phyloP scores from a whole-genome alignment of 2,329 filamentous ascomycete genomes.

The Lachnellula hyalina region DNA sequence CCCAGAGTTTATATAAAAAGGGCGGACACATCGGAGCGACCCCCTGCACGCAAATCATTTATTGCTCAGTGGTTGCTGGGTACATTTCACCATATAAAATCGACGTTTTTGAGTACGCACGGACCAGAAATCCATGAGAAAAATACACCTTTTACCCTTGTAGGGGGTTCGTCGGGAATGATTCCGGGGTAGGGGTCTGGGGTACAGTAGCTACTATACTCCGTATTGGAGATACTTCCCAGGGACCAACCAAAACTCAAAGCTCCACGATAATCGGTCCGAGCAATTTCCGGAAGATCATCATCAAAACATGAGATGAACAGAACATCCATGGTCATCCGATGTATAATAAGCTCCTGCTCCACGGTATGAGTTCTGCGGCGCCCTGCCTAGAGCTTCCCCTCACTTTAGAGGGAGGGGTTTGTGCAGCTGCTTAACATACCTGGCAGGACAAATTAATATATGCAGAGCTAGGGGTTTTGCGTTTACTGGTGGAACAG shows the following conservation, averaged over 20 bases:
- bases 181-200: not conserved
- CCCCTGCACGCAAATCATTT: too few species aligned
- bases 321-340: not conserved
- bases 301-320: not conserved
- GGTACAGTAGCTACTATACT: not conserved
- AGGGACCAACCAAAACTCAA: not conserved
- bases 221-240: too few species aligned
- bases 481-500: not conserved
- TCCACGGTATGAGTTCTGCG: not conserved
- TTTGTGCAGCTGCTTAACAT: not conserved
- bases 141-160: too few species aligned
- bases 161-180: not conserved
- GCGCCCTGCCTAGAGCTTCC: not conserved
- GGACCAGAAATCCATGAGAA: too few species aligned
- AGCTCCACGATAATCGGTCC: not conserved
- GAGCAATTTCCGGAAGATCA: not conserved
- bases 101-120: too few species aligned
- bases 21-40: too few species aligned
- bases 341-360: not conserved
- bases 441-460: not conserved
- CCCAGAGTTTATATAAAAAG: slow-evolving; percentile 3
- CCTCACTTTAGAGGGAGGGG: not conserved
- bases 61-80: too few species aligned
- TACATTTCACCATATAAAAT: too few species aligned
- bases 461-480: not conserved